Conservation (phyloP, 2,329 filamentous ascomycete species). For the Cladophialophora chaetospira region DNA sequence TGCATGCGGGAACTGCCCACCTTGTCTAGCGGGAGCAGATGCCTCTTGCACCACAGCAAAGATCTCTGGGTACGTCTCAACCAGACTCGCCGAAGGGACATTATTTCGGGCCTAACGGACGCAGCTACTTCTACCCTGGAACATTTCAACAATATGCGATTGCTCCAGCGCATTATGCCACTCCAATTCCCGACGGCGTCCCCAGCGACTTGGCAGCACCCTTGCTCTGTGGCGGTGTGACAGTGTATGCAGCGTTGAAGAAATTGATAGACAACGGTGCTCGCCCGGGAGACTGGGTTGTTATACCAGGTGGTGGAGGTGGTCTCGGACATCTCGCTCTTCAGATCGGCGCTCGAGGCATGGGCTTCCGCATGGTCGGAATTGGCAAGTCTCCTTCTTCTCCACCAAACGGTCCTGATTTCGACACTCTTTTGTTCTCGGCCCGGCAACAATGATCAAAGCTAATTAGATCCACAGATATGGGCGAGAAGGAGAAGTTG, state of each 20-base stretch:
- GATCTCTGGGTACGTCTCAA: slow-evolving; percentile 51
- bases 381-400: too few species aligned
- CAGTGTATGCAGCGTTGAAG: slow-evolving; percentile 61
- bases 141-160: slow-evolving; percentile 73
- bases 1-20: slow-evolving; percentile 57
- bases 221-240: slow-evolving; percentile 62
- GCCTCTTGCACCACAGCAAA: slow-evolving; percentile 58
- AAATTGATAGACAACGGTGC: slow-evolving; percentile 57
- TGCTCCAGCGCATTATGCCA: slow-evolving; percentile 67
- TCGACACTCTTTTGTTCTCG: too few species aligned
- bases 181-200: slow-evolving; percentile 65
- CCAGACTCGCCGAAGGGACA: not conserved
- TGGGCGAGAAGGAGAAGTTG: slow-evolving; percentile 61
- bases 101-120: not conserved
- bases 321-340: slow-evolving; percentile 66
- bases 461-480: too few species aligned
- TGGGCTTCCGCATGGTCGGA: slow-evolving; percentile 66
- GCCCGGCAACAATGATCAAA: too few species aligned
- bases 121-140: slow-evolving; percentile 65
- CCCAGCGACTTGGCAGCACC: slow-evolving; percentile 64
- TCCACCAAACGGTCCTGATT: too few species aligned
- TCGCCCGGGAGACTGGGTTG: slow-evolving; percentile 60
- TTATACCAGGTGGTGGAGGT: slow-evolving; percentile 62
- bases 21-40: slow-evolving; percentile 59
- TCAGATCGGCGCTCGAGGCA: slow-evolving; percentile 62